Evolutionary conservation across 352 stramenopile species (phyloP), one percentile per base, ranked within the genome.

Genomic region (Phytopythium cucurbitacearum): DNA sequence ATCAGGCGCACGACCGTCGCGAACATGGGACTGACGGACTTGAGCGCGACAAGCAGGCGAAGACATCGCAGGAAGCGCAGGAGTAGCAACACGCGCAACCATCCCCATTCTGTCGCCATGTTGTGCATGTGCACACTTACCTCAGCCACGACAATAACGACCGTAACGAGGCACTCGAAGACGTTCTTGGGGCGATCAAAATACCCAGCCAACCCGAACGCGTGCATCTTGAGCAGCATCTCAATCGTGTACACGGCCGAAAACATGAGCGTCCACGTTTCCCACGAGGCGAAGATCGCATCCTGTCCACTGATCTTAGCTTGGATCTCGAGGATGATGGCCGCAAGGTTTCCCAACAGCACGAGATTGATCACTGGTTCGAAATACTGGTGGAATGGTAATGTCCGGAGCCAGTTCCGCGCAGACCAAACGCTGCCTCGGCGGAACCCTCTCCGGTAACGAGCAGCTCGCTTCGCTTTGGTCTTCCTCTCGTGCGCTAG

Each of bases 171-270:
- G 44, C 72, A 89, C 53, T 96, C 86, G 56, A 95, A 96, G 16
- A 88, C 56, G 56, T 96, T 96, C 53, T 85, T 87, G 5, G 60
- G 11, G 33, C 82, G 73, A 4, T 69, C 57, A 43, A 81, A 81
- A 60, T 95, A 96, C 34, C 59, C 61, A 13, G 64, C 65, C 35
- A 67, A 62, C 7, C 76, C 76, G 32, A 82, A 63, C 3, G 72
- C 76, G 34, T 80, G 73, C 47, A 93, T 74, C 63, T 95, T 96
- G 33, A 93, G 47, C 7, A 88, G 51, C 81, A 96, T 95, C 51
- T 96, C 87, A 1, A 86, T 38, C 10, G 92, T 54, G 58, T 91
- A 96, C 5, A 72, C 59, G 13, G 69, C 58, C 28, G 83, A 82
- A 51, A 95, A 94, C 7, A 76, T 46, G 2, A 81, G 70, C 69